These are phyloP conservation scores for Zymoseptoria ardabiliae DNA, from an alignment of 2,329 filamentous ascomycete genomes.

Conservation along the genomic window DNA sequence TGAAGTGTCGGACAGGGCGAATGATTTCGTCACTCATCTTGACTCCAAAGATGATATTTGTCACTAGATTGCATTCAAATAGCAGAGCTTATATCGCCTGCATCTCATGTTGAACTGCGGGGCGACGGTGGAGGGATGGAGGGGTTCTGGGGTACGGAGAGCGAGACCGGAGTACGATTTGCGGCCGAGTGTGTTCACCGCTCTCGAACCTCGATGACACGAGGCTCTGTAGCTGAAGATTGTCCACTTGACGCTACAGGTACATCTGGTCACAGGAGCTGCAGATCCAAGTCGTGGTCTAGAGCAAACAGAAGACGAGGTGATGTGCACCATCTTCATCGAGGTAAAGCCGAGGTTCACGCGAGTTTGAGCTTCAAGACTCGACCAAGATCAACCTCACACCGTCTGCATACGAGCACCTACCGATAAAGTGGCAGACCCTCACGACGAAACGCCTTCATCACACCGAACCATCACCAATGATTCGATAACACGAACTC, in stretches of 20 bases:
- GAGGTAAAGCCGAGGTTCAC: neutral
- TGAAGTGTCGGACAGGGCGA: constrained; percentile 35
- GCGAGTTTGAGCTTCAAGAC: neutral
- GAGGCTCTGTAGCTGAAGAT: neutral
- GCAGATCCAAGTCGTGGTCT: neutral
- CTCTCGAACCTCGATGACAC: neutral
- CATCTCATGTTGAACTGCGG: neutral
- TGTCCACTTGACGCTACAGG: neutral
- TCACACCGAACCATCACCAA: neutral
- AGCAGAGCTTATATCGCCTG: neutral
- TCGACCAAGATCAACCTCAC: neutral
- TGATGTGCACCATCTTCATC: neutral
- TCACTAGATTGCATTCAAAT: too few relatives aligned
- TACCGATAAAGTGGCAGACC: constrained; percentile 5
- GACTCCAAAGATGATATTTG: too few relatives aligned
- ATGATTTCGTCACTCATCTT: constrained; percentile 23
- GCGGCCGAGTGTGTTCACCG: too few relatives aligned
- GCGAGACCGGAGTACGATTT: neutral
- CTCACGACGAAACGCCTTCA: neutral
- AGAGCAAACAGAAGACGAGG: neutral
- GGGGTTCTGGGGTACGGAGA: neutral
- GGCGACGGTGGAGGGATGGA: neutral
- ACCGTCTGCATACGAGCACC: neutral
- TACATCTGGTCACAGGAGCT: neutral
- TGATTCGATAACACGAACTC: constrained; percentile 24